Evolutionary conservation across 176 grass and related monocot species (phyloP).

Genomic region (Urochloa ruziziensis): DNA sequence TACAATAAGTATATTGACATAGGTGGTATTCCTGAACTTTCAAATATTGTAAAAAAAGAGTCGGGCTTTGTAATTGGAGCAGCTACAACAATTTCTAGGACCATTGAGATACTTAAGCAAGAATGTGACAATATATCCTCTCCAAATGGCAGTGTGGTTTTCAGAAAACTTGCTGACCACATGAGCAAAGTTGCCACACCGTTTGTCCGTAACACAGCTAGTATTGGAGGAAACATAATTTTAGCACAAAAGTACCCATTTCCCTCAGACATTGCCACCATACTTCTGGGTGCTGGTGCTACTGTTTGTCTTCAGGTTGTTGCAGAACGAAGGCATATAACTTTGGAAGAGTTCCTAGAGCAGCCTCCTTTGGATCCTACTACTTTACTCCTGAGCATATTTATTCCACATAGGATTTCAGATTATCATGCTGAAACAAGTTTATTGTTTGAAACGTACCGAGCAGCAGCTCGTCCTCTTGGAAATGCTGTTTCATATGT

Average conservation of each 20-base stretch:
- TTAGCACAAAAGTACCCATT: conserved; percentile 74
- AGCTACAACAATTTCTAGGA: conserved; percentile 60
- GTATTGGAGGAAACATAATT: conserved; percentile 73
- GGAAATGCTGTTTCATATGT: conserved; percentile 79
- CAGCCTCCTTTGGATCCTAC: conserved; percentile 42
- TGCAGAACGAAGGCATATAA: conserved; percentile 47
- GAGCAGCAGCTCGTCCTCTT: conserved; percentile 67
- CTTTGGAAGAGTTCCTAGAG: conserved; percentile 68
- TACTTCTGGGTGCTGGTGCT: conserved; percentile 62
- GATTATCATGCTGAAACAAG: not conserved
- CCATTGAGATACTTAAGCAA: conserved; percentile 50
- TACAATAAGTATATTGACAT: conserved; percentile 68
- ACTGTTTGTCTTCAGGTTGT: conserved; percentile 47
- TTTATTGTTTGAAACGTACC: conserved; percentile 62
- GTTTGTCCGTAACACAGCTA: conserved; percentile 81
- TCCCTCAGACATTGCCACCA: conserved; percentile 69
- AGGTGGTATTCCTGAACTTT: conserved; percentile 62
- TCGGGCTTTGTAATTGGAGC: conserved; percentile 61
- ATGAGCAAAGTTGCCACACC: conserved; percentile 76
- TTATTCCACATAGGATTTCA: conserved; percentile 53
- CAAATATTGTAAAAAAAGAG: conserved; percentile 21
- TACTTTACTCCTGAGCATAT: conserved; percentile 68
- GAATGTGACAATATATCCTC: conserved; percentile 1
- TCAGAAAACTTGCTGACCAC: conserved; percentile 64
- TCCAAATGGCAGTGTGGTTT: conserved; percentile 41